phyloP scores from a whole-genome alignment of 768 basidiomycete genomes.

The Mycena epipterygia region DNA sequence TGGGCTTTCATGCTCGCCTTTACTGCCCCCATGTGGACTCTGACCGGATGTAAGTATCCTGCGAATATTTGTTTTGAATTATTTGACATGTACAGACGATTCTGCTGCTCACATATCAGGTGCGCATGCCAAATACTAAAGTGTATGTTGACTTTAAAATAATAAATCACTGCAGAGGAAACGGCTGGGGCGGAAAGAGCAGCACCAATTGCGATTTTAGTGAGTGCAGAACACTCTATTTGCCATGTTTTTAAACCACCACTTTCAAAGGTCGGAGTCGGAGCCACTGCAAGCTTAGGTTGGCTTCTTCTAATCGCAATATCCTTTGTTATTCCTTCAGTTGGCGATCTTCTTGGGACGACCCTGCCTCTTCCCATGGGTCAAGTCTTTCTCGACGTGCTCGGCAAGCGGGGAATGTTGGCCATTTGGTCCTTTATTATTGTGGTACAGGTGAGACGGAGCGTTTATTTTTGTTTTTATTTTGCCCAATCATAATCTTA shows the following conservation, averaged over 20 bases:
- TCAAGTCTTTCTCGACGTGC: conserved; percentile 73
- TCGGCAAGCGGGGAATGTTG: conserved; percentile 81
- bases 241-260: not conserved
- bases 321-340: conserved; percentile 73
- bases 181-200: conserved; percentile 72
- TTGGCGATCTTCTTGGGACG: conserved; percentile 62
- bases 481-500: conserved; percentile 36
- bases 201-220: conserved; percentile 78
- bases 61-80: not conserved
- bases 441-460: conserved; percentile 45
- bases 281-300: conserved; percentile 69
- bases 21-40: conserved; percentile 84
- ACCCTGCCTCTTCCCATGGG: conserved; percentile 77
- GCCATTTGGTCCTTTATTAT: conserved; percentile 80
- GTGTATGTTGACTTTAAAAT: too few species aligned
- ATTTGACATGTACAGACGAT: conserved; percentile 63
- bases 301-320: conserved; percentile 77
- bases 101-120: conserved; percentile 79
- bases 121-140: not conserved
- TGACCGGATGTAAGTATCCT: conserved; percentile 74
- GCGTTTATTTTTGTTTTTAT: not conserved
- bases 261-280: conserved; percentile 60
- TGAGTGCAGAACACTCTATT: not conserved
- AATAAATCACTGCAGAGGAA: conserved; percentile 60
- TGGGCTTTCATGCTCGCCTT: conserved; percentile 84